A percentile compares a stretch with the other conserved stretches of the same genome.
phyloP scores from a whole-genome alignment of 768 basidiomycete species.

The Boletellus ananas region DNA sequence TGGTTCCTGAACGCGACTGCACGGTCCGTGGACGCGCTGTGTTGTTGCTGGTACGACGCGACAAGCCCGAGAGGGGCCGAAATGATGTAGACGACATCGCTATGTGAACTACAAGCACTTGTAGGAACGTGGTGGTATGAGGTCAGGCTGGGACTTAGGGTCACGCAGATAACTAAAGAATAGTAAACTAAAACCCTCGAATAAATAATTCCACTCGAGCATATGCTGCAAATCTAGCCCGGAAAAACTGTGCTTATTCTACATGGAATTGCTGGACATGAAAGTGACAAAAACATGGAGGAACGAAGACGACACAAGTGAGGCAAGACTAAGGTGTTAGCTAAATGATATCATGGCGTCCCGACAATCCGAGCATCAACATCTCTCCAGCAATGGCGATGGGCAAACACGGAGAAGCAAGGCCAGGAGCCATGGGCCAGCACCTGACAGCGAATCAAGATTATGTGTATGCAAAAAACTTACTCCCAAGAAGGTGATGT shows the following conservation, averaged over 20 bases:
- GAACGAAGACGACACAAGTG: constrained; percentile 1
- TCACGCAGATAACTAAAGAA: too few relatives aligned
- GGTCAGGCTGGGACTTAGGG: too few relatives aligned
- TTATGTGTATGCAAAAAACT: constrained; percentile 8
- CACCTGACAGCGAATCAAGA: constrained; percentile 13
- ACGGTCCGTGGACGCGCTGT: constrained; percentile 48
- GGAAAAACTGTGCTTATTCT: constrained; percentile 32
- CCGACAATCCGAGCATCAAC: background rate
- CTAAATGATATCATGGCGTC: constrained; percentile 18
- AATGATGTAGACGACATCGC: constrained; percentile 13
- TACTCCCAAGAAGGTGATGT: constrained; percentile 54
- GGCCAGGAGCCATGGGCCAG: constrained; percentile 6
- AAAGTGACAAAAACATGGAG: constrained; percentile 7
- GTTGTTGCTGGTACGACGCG: constrained; percentile 8
- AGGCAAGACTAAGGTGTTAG: constrained; percentile 17
- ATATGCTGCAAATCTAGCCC: constrained; percentile 10
- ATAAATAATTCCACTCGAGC: background rate
- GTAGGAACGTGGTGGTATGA: background rate
- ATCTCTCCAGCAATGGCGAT: constrained; percentile 9
- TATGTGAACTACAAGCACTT: background rate
- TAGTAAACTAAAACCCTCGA: too few relatives aligned
- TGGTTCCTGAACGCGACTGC: constrained; percentile 51
- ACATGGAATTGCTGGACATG: constrained; percentile 33
- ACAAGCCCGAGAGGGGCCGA: constrained; percentile 13
- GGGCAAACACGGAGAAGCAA: constrained; percentile 3